Evolutionary conservation across 768 basidiomycete genomes (phyloP).

Genomic region (Trametes maxima): DNA sequence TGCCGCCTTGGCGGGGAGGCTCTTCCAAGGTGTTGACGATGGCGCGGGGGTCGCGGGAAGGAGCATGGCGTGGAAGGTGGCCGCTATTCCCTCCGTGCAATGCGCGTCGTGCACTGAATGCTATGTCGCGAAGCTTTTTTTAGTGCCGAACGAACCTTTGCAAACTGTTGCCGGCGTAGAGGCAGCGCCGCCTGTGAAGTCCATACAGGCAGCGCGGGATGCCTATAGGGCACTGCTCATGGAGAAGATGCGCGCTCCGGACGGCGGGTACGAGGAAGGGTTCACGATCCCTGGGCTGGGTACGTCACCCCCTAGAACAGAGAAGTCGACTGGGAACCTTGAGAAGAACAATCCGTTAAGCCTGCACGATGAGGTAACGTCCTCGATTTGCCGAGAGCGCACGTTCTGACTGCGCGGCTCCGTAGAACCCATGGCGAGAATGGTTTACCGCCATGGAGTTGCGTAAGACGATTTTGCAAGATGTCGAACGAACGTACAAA

Average conservation of each 20-base stretch:
- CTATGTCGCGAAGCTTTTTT: constrained; percentile 55
- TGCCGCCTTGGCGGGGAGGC: constrained; percentile 58
- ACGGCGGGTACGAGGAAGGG: constrained; percentile 79
- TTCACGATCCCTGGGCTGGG: constrained; percentile 56
- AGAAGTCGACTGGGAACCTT: constrained; percentile 44
- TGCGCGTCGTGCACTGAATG: not conserved
- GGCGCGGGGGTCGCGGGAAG: constrained; percentile 63
- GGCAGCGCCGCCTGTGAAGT: constrained; percentile 31
- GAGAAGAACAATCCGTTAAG: constrained; percentile 82
- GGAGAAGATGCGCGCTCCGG: constrained; percentile 80
- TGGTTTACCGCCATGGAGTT: constrained; percentile 93
- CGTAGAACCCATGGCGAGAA: constrained; percentile 90
- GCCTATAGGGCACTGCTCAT: constrained; percentile 60
- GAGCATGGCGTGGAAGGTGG: constrained; percentile 86
- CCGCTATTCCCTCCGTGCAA: constrained; percentile 20
- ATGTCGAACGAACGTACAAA: constrained; percentile 92
- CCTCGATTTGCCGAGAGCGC: not conserved
- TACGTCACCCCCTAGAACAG: constrained; percentile 33
- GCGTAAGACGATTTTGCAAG: constrained; percentile 86
- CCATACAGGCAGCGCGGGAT: constrained; percentile 52
- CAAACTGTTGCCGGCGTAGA: constrained; percentile 46
- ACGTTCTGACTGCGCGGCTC: not conserved
- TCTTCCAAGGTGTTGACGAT: constrained; percentile 48
- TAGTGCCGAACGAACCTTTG: constrained; percentile 67
- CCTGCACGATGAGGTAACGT: constrained; percentile 67